A percentile compares a stretch with the other conserved stretches of the same genome.
Conservation (phyloP, 148 eudicot genomes). For the Nepenthes gracilis region DNA sequence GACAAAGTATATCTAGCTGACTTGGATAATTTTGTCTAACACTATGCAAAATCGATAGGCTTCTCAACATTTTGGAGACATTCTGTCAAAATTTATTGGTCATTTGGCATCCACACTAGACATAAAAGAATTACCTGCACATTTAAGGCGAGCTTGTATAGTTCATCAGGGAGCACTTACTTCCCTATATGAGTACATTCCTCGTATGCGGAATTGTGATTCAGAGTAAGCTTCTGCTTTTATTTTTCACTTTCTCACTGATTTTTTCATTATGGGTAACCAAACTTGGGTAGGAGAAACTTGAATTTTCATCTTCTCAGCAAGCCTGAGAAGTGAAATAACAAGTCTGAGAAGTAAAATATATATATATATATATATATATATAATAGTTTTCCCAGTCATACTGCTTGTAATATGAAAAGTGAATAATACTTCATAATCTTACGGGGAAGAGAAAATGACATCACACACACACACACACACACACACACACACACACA, state of each 20-base stretch:
- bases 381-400: too few relatives aligned
- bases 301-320: too few relatives aligned
- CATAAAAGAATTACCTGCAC: slow-evolving; percentile 50
- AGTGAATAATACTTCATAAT: too few relatives aligned
- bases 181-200: slow-evolving; percentile 70
- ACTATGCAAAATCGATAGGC: slow-evolving; percentile 33
- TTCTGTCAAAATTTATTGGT: slow-evolving; percentile 66
- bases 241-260: background rate
- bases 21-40: background rate
- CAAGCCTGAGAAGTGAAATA: too few relatives aligned
- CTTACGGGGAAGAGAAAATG: too few relatives aligned
- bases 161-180: slow-evolving; percentile 70
- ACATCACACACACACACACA: too few relatives aligned
- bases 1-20: background rate
- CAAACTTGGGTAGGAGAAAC: too few relatives aligned
- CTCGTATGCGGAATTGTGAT: slow-evolving; percentile 71
- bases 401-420: too few relatives aligned
- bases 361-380: too few relatives aligned
- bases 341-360: too few relatives aligned
- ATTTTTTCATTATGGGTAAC: too few relatives aligned
- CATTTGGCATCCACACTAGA: slow-evolving; percentile 47
- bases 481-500: too few relatives aligned
- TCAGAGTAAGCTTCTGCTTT: slow-evolving; percentile 49
- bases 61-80: slow-evolving; percentile 96
- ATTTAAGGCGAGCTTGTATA: slow-evolving; percentile 76